A percentile compares a stretch with the other conserved stretches of the same genome.
Conservation (phyloP, 345 rosid genomes). For the Leavenworthia alabamica region DNA sequence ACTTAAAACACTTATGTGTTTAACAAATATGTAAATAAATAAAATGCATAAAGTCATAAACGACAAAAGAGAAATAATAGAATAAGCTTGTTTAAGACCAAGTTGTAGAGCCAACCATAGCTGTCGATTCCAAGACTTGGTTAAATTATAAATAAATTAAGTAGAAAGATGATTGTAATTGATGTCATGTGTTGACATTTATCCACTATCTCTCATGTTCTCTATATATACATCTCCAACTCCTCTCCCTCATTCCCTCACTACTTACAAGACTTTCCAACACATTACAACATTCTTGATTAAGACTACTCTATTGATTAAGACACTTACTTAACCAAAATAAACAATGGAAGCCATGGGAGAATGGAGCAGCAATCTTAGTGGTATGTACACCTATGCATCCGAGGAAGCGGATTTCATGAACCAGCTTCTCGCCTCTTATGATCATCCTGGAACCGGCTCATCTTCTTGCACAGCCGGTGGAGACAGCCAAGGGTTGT, state of each 20-base stretch:
- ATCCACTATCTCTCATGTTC: conserved; percentile 28
- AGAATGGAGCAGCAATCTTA: conserved; percentile 55
- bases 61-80: conserved; percentile 9
- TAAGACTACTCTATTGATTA: conserved; percentile 19
- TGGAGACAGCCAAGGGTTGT: conserved; percentile 37
- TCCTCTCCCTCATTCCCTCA: conserved; percentile 18
- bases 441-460: conserved; percentile 23
- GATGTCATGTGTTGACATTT: conserved; percentile 26
- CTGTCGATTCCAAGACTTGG: conserved; percentile 29
- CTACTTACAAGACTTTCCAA: conserved; percentile 27
- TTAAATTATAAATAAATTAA: conserved; percentile 1
- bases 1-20: not conserved
- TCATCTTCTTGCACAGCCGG: conserved; percentile 21
- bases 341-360: conserved; percentile 50
- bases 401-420: conserved; percentile 74
- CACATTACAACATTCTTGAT: conserved; percentile 7
- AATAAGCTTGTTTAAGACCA: conserved; percentile 19
- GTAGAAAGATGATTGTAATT: conserved; percentile 9
- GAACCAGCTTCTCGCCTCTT: conserved; percentile 54
- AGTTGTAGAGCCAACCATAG: conserved; percentile 24
- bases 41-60: conserved; percentile 9
- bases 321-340: not conserved
- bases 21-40: not conserved
- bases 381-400: conserved; percentile 46
- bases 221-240: conserved; percentile 24